phyloP scores from a whole-genome alignment of 2,329 filamentous ascomycete species.

The Penicillium janthinellum region DNA sequence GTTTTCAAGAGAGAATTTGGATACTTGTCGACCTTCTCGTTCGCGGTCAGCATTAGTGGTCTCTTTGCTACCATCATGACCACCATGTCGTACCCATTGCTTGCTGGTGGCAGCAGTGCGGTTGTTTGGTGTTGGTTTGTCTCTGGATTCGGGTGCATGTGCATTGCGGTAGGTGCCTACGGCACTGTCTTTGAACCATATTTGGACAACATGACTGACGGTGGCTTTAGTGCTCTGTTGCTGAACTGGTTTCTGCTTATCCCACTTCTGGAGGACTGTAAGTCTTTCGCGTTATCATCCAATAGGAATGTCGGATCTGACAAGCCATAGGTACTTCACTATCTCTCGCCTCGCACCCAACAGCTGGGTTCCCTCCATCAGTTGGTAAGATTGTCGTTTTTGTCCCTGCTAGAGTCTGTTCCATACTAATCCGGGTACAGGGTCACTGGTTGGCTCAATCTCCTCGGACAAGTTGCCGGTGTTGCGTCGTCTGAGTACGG shows the following conservation, averaged over 20 bases:
- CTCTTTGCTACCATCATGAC: slow-evolving; percentile 60
- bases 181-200: no score
- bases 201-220: neutral
- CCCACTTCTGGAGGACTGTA: slow-evolving; percentile 58
- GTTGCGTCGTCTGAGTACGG: slow-evolving; percentile 61
- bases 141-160: slow-evolving; percentile 59
- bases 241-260: slow-evolving; percentile 61
- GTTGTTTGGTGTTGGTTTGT: slow-evolving; percentile 63
- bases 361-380: slow-evolving; percentile 52
- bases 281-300: neutral
- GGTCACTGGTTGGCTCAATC: slow-evolving; percentile 53
- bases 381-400: slow-evolving; percentile 40
- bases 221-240: slow-evolving; percentile 46
- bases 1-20: slow-evolving; percentile 63
- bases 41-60: slow-evolving; percentile 60
- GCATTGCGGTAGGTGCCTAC: slow-evolving; percentile 44
- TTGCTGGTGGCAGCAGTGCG: slow-evolving; percentile 56
- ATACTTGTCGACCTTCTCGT: slow-evolving; percentile 62
- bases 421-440: neutral
- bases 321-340: slow-evolving; percentile 48
- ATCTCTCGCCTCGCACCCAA: slow-evolving; percentile 56
- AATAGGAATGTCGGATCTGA: neutral
- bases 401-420: no score
- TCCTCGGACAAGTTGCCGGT: slow-evolving; percentile 57
- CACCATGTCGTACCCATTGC: slow-evolving; percentile 57